phyloP scores from a whole-genome alignment of 2,329 filamentous ascomycete species.

The Aspergillus chevalieri region DNA sequence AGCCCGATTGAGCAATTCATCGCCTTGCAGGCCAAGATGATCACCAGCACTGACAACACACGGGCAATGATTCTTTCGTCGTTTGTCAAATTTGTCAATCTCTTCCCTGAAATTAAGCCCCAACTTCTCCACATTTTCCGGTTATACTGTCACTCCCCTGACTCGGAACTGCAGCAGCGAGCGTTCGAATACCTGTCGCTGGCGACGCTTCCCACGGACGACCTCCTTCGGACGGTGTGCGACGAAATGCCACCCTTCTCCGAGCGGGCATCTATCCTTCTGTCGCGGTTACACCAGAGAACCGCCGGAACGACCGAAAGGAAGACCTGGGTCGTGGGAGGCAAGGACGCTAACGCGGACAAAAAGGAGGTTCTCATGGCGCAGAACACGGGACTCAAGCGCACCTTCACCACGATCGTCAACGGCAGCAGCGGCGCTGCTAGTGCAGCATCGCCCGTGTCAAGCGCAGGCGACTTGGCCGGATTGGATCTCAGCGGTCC shows the following conservation, averaged over 20 bases:
- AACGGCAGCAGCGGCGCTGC: conserved; percentile 35
- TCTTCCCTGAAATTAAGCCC: conserved; percentile 97
- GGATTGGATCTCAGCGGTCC: conserved; percentile 72
- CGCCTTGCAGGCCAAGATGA: conserved; percentile 83
- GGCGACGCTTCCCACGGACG: conserved; percentile 79
- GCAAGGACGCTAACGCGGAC: conserved; percentile 86
- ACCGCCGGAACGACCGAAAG: conserved; percentile 89
- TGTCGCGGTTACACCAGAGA: conserved; percentile 91
- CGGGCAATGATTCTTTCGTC: conserved; percentile 90
- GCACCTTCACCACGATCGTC: conserved; percentile 64
- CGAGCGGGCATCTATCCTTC: conserved; percentile 81
- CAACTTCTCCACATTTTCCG: conserved; percentile 87
- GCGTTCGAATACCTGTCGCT: conserved; percentile 91
- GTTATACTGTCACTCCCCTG: conserved; percentile 86
- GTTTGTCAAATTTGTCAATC: conserved; percentile 95
- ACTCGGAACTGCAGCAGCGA: conserved; percentile 91
- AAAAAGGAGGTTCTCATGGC: conserved; percentile 71
- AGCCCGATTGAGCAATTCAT: conserved; percentile 97
- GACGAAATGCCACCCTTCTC: conserved; percentile 99
- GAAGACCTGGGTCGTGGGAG: conserved; percentile 95
- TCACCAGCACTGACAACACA: conserved; percentile 80
- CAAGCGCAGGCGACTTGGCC: conserved; percentile 60
- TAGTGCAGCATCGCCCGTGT: conserved; percentile 29
- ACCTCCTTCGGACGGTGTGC: conserved; percentile 85
- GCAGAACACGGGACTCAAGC: conserved; percentile 75